Evolutionary conservation across 2,329 filamentous ascomycete genomes (phyloP).

Genomic region (Epichloe brachyelytri): DNA sequence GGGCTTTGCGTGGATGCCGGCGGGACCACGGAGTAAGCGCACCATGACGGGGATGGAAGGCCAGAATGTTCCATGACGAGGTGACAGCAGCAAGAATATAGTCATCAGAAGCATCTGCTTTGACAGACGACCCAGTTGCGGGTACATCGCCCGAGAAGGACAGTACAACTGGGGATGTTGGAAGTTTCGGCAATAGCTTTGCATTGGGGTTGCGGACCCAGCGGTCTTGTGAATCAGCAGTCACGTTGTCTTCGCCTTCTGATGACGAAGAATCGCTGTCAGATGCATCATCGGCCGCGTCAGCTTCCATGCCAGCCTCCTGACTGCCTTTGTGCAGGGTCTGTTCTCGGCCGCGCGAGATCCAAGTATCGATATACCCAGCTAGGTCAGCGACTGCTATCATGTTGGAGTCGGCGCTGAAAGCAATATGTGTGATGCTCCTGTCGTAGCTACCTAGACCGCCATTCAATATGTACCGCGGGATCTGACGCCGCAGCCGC

Average conservation of each 20-base stretch:
- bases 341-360: constrained; percentile 38
- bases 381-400: constrained; percentile 70
- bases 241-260: constrained; percentile 30
- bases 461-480: constrained; percentile 45
- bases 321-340: constrained; percentile 16
- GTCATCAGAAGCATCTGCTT: constrained; percentile 23
- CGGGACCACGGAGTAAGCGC: constrained; percentile 75
- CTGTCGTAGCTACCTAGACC: constrained; percentile 65
- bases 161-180: constrained; percentile 50
- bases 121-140: constrained; percentile 14
- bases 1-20: constrained; percentile 60
- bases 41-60: constrained; percentile 69
- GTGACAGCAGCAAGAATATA: constrained; percentile 42
- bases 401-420: constrained; percentile 69
- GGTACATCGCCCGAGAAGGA: constrained; percentile 49
- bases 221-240: constrained; percentile 31
- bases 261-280: constrained; percentile 27
- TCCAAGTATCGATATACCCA: constrained; percentile 80
- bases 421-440: constrained; percentile 59
- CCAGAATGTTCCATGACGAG: constrained; percentile 51
- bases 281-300: constrained; percentile 20
- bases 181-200: constrained; percentile 55
- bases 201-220: constrained; percentile 68
- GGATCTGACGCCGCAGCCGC: constrained; percentile 40
- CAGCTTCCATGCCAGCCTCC: constrained; percentile 19